Conservation (phyloP, 352 stramenopile species). For the Phytophthora pinifolia region DNA sequence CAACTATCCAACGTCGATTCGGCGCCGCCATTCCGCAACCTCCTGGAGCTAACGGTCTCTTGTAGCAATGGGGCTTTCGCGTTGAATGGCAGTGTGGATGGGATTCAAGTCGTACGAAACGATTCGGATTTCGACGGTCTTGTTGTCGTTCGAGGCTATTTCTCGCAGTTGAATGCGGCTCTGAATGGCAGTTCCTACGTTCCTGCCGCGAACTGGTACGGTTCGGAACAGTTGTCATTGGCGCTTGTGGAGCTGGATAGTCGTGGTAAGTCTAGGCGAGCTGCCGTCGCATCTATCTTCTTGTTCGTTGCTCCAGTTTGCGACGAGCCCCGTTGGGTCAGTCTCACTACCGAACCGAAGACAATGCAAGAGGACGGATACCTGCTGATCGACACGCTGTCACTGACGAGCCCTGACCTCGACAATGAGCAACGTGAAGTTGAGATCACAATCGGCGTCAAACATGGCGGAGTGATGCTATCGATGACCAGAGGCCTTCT, state of each 20-base stretch:
- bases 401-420: constrained; percentile 34
- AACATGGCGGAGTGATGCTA: constrained; percentile 59
- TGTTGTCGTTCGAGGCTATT: constrained; percentile 45
- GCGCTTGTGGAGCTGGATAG: constrained; percentile 25
- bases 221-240: constrained; percentile 48
- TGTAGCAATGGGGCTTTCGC: constrained; percentile 31
- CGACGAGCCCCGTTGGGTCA: constrained; percentile 46
- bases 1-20: constrained; percentile 35
- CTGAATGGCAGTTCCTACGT: constrained; percentile 55
- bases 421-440: constrained; percentile 36
- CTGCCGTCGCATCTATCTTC: constrained; percentile 21
- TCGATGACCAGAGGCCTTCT: constrained; percentile 41
- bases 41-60: constrained; percentile 38
- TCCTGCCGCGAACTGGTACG: constrained; percentile 55
- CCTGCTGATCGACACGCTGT: constrained; percentile 37
- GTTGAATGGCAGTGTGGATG: constrained; percentile 10
- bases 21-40: constrained; percentile 14
- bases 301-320: constrained; percentile 57
- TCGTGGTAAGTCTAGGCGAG: constrained; percentile 6
- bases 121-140: constrained; percentile 4
- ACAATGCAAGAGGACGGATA: constrained; percentile 47
- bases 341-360: constrained; percentile 10
- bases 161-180: constrained; percentile 52
- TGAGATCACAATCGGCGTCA: constrained; percentile 32
- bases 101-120: constrained; percentile 37